Evolutionary conservation across 2,329 filamentous ascomycete genomes (phyloP).

Genomic region (Elsinoe fawcettii): DNA sequence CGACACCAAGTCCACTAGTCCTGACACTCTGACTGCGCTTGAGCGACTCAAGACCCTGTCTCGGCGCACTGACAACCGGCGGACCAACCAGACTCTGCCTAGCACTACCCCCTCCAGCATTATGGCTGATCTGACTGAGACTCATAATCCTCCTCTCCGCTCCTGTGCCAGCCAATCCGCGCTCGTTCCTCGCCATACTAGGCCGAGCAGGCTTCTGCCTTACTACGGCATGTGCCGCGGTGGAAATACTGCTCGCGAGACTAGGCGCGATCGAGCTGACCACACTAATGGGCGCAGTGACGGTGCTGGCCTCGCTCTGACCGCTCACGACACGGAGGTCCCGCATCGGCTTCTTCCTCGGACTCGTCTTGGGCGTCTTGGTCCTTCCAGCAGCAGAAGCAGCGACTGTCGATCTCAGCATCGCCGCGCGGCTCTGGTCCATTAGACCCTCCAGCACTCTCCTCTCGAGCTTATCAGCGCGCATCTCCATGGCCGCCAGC

Average conservation of each 20-base stretch:
- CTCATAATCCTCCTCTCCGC: conserved; percentile 70
- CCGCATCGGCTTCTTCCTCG: conserved; percentile 34
- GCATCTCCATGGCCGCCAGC: conserved; percentile 79
- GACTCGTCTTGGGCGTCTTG: conserved; percentile 43
- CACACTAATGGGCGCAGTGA: conserved; percentile 23
- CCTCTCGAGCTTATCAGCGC: conserved; percentile 81
- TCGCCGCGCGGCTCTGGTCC: conserved; percentile 85
- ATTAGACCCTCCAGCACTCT: conserved; percentile 93
- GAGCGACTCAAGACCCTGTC: conserved; percentile 25
- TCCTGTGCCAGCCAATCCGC: conserved; percentile 27
- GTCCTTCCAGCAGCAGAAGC: conserved; percentile 27
- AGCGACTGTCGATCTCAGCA: conserved; percentile 46
- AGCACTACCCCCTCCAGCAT: conserved; percentile 45
- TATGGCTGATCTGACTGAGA: conserved; percentile 80
- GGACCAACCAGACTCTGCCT: conserved; percentile 15
- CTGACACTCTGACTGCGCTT: conserved; percentile 34
- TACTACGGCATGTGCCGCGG: conserved; percentile 15
- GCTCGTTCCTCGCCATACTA: conserved; percentile 34
- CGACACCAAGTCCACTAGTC: conserved; percentile 21
- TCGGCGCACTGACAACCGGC: conserved; percentile 29
- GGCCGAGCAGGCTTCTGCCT: conserved; percentile 46
- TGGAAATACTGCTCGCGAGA: conserved; percentile 24
- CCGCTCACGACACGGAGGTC: conserved; percentile 32
- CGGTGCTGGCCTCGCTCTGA: conserved; percentile 32
- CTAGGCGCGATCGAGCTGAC: conserved; percentile 24